These are phyloP conservation scores for Coprinopsis marcescibilis DNA, from an alignment of 768 basidiomycete genomes.

Conservation along the genomic window DNA sequence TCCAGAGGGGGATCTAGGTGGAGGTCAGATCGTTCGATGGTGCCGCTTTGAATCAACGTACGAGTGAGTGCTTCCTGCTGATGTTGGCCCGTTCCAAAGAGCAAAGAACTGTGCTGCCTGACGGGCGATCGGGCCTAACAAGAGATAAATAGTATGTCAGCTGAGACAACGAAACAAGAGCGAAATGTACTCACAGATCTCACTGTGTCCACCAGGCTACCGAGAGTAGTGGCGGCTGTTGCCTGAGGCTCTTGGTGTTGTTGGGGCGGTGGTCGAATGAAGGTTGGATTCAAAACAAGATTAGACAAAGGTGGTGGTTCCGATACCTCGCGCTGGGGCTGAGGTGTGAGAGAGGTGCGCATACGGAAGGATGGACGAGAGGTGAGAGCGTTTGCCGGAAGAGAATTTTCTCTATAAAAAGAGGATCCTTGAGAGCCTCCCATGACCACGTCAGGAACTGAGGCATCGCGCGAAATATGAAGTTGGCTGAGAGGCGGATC, in stretches of 20 bases:
- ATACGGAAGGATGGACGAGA: conserved; percentile 51
- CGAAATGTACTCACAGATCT: conserved; percentile 40
- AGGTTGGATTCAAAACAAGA: conserved; percentile 61
- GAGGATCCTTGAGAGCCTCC: conserved; percentile 17
- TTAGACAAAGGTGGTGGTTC: conserved; percentile 65
- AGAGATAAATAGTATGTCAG: conserved; percentile 4
- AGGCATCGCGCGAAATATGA: conserved; percentile 29
- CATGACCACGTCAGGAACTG: conserved; percentile 35
- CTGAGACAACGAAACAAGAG: conserved; percentile 3
- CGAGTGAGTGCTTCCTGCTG: conserved; percentile 21
- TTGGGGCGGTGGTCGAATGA: conserved; percentile 53
- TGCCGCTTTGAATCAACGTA: conserved; percentile 17
- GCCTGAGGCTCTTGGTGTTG: conserved; percentile 22
- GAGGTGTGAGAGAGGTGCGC: conserved; percentile 68
- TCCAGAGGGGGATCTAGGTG: conserved; percentile 3
- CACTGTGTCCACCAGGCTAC: conserved; percentile 51
- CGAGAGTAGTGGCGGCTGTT: conserved; percentile 50
- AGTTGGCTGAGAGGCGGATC: conserved; percentile 48
- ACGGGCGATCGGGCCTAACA: conserved; percentile 42
- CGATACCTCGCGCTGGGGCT: conserved; percentile 46
- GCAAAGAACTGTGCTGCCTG: conserved; percentile 47
- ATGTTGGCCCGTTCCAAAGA: conserved; percentile 34
- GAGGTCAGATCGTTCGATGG: not conserved
- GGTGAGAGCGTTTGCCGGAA: conserved; percentile 30
- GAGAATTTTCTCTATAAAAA: conserved; percentile 16